Evolutionary conservation across 306 rosid genomes (phyloP), one percentile per base, ranked within the genome.

Genomic region (Cicer bijugum): DNA sequence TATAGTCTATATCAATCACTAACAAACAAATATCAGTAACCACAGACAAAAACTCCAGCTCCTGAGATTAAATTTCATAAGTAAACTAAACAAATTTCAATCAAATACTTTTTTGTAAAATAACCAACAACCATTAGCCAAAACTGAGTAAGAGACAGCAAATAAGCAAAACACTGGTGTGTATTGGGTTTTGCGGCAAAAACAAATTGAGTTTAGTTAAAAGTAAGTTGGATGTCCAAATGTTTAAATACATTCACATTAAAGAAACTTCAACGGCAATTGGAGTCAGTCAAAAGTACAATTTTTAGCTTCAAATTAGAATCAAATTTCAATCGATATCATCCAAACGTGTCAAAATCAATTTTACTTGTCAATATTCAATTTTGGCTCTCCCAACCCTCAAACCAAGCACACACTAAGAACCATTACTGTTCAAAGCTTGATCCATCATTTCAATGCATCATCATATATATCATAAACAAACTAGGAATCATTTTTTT

Each of bases 31-130:
- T 3, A 62, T 45, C 14, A 45, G 39, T 42, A 69, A 51, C 53
- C 61, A 71, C 57, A 74, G 46, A 40, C 33, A 60, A 60, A 67
- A 78, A 44, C 43, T 37, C 6, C 6, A 70, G 53, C 65, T 8
- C 9, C 67, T 33, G 61, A 40, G 7, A 40, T 35, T 42, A 68
- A 52, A 64, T 14, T 48, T 57, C 23, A 39, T 53, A 66, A 52
- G 15, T 23, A 64, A 71, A 61, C 16, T 64, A 14, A 9, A 55
- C 15, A 28, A 37, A 33, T 53, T 33, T 23, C 16, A 28, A 35
- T 63, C 8, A 56, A 10, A 55, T 19, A 19, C 60, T 2, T 20
- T 50, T 23, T 23, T 14, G 19, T 20, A 55, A 55, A 55, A 56
- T 9, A 56, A 56, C 35, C 62, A 44, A 39, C 52, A 69, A 68